phyloP scores from a whole-genome alignment of 1,284 basidiomycete genomes.

The Termitomyces sp. region DNA sequence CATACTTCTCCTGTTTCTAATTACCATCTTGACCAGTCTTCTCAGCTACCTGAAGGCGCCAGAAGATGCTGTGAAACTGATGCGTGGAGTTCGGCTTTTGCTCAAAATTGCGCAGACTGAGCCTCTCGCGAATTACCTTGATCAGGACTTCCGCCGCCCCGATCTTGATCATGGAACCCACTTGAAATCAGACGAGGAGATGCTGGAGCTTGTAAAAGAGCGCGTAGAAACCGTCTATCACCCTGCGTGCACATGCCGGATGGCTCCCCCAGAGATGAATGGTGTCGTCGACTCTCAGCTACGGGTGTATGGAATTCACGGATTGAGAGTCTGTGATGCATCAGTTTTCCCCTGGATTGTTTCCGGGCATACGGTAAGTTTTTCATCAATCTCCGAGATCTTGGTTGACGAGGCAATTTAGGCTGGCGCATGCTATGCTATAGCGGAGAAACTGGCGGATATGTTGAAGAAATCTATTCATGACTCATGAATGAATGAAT shows the following conservation, averaged over 20 bases:
- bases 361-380: conserved; percentile 57
- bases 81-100: conserved; percentile 50
- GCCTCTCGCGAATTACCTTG: conserved; percentile 45
- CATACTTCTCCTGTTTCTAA: not conserved
- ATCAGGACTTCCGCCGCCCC: conserved; percentile 32
- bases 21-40: not conserved
- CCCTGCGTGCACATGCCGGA: conserved; percentile 50
- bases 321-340: conserved; percentile 56
- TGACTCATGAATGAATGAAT: not conserved
- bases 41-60: conserved; percentile 51
- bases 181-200: conserved; percentile 37
- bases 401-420: conserved; percentile 20
- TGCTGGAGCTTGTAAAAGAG: conserved; percentile 38
- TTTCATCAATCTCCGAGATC: not conserved
- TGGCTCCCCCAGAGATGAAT: conserved; percentile 42
- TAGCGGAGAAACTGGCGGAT: conserved; percentile 63
- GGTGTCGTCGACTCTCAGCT: conserved; percentile 35
- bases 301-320: conserved; percentile 33
- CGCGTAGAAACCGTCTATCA: conserved; percentile 52
- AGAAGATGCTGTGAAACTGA: conserved; percentile 51
- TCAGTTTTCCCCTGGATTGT: conserved; percentile 55
- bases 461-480: conserved; percentile 38
- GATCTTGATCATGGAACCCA: conserved; percentile 42
- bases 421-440: conserved; percentile 54
- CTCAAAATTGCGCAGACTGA: conserved; percentile 46